phyloP scores from a whole-genome alignment of 1,284 basidiomycete species.

The Rhizopogon parksii region DNA sequence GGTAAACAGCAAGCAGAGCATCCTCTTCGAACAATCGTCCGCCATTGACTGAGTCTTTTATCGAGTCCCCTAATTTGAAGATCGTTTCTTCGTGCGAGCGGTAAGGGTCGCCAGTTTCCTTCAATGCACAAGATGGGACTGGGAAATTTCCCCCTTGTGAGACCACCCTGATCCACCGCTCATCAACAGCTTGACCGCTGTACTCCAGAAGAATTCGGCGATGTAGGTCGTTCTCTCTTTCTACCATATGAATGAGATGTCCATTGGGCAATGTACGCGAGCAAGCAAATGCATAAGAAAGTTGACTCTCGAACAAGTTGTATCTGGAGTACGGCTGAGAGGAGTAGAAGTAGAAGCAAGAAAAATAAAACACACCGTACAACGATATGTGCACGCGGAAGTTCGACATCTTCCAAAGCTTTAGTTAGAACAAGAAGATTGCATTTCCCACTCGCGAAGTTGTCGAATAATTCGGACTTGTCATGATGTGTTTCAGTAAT shows the following conservation, averaged over 20 bases:
- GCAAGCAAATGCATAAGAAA: constrained; percentile 49
- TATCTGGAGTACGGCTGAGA: constrained; percentile 36
- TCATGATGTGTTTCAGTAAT: constrained; percentile 16
- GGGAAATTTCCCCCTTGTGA: constrained; percentile 33
- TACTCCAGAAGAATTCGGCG: constrained; percentile 39
- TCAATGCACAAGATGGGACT: constrained; percentile 40
- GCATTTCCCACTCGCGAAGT: constrained; percentile 45
- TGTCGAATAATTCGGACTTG: constrained; percentile 35
- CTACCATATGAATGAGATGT: constrained; percentile 57
- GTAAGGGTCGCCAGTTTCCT: constrained; percentile 35
- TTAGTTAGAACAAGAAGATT: constrained; percentile 60
- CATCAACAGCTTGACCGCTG: constrained; percentile 21
- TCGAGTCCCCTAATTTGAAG: constrained; percentile 20
- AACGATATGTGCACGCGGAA: constrained; percentile 47
- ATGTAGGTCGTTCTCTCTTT: constrained; percentile 49
- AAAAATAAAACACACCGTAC: constrained; percentile 41
- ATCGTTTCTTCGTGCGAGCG: constrained; percentile 45
- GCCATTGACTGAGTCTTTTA: constrained; percentile 49
- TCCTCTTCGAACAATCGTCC: constrained; percentile 49
- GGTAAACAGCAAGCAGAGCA: constrained; percentile 48
- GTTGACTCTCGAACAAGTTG: constrained; percentile 52
- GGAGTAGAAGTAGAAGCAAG: not conserved
- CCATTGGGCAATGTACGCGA: constrained; percentile 39
- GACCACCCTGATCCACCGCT: constrained; percentile 41
- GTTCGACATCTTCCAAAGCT: constrained; percentile 49